Percentiles rank a stretch among this genome's conserved stretches.
phyloP scores from a whole-genome alignment of 768 basidiomycete species.

The Lentinula boryana region DNA sequence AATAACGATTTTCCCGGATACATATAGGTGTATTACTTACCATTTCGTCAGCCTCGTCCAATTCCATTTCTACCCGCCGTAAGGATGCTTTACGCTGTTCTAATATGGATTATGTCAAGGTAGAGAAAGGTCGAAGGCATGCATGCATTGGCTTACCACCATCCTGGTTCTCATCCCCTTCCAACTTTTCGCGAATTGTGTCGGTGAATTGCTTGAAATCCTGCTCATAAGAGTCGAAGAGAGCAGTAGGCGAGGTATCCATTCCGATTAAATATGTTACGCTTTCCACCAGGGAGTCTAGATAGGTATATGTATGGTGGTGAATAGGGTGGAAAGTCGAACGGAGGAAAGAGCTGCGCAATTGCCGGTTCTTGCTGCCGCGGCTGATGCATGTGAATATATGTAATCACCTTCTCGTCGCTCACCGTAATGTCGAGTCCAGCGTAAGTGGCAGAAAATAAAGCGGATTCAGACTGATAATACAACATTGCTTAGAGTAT shows the following conservation, averaged over 20 bases:
- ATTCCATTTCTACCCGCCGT: conserved; percentile 85
- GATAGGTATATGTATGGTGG: conserved; percentile 3
- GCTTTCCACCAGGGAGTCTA: conserved; percentile 25
- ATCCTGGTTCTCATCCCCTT: conserved; percentile 59
- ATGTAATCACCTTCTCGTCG: neutral
- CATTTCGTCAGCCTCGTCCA: conserved; percentile 99
- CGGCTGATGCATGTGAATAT: neutral
- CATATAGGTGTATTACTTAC: conserved; percentile 31
- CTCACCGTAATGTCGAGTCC: conserved; percentile 34
- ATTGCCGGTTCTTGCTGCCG: neutral
- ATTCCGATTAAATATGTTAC: conserved; percentile 29
- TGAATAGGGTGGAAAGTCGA: conserved; percentile 10
- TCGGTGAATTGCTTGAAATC: conserved; percentile 83
- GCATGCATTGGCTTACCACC: conserved; percentile 50
- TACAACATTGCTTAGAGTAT: conserved; percentile 27
- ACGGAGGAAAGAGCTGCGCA: conserved; percentile 5
- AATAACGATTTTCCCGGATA: neutral
- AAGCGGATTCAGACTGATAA: neutral
- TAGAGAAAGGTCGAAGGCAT: neutral
- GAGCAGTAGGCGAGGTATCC: conserved; percentile 78
- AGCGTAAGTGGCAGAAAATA: conserved; percentile 29
- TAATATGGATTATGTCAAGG: conserved; percentile 20
- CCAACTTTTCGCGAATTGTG: conserved; percentile 73
- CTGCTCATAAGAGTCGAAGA: conserved; percentile 90
- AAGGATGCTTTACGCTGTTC: conserved; percentile 79